Evolutionary conservation across 129 eudicot genomes (phyloP).

Genomic region (Scalesia atractyloides): DNA sequence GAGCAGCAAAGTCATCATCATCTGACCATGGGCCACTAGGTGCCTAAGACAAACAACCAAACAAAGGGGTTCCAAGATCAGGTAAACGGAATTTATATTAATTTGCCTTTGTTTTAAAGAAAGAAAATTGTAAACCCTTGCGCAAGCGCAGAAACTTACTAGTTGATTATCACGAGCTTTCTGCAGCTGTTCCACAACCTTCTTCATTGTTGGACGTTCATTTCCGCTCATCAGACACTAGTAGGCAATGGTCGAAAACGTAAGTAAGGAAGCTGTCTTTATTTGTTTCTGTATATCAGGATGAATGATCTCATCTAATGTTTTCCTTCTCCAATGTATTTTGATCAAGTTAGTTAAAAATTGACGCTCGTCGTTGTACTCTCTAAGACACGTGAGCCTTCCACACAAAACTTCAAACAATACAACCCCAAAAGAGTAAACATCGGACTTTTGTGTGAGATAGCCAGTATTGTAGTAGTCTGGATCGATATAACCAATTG

Average conservation of each 20-base stretch:
- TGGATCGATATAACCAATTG: constrained; percentile 32
- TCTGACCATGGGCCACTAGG: neutral
- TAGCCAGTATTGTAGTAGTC: neutral
- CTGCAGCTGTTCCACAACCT: constrained; percentile 2
- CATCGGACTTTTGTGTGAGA: constrained; percentile 13
- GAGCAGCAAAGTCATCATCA: neutral
- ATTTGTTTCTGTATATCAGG: neutral
- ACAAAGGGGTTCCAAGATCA: neutral
- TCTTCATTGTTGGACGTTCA: constrained; percentile 18
- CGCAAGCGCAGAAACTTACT: neutral
- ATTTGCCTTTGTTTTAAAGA: neutral
- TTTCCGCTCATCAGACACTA: constrained; percentile 7
- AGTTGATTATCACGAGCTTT: constrained; percentile 13
- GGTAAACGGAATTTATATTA: neutral
- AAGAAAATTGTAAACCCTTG: neutral
- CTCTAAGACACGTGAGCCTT: neutral
- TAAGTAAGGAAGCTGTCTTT: neutral
- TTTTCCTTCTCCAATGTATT: constrained; percentile 1
- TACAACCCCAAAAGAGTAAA: constrained; percentile 24
- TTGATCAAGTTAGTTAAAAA: neutral
- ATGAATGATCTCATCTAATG: neutral
- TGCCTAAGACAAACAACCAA: neutral
- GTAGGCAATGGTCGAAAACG: constrained; percentile 16
- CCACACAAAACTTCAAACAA: constrained; percentile 23
- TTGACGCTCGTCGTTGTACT: neutral